Conservation (phyloP, 768 basidiomycete genomes). For the Boletus reticuloceps region DNA sequence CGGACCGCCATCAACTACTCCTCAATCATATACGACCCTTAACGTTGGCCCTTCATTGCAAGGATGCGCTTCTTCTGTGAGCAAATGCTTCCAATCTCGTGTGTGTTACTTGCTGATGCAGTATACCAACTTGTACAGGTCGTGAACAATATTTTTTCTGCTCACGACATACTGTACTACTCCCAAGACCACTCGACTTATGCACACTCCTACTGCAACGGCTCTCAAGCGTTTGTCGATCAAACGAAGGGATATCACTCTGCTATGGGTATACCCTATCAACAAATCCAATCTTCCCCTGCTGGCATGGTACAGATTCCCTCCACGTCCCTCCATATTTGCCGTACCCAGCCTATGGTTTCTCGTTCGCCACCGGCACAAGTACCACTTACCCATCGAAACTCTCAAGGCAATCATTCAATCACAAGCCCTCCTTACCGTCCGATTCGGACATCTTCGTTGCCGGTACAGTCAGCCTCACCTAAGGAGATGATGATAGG, state of each 20-base stretch:
- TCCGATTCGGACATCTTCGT: neutral
- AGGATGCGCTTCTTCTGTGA: neutral
- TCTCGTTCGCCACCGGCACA: no score
- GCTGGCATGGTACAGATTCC: neutral
- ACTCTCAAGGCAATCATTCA: neutral
- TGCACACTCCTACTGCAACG: neutral
- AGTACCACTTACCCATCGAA: neutral
- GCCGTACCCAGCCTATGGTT: no score
- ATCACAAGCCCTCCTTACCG: neutral
- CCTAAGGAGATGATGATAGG: no score
- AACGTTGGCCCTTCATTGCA: rapidly evolving
- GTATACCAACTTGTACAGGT: neutral
- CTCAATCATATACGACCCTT: no score
- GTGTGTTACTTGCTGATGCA: neutral
- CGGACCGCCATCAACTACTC: no score
- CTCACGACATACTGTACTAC: no score
- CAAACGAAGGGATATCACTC: neutral
- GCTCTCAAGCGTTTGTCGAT: neutral
- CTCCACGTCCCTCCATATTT: neutral
- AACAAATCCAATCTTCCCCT: neutral
- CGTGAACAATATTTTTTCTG: neutral
- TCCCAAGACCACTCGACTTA: no score
- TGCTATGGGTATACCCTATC: neutral
- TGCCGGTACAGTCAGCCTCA: neutral
- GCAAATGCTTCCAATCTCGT: neutral